These are phyloP conservation scores for Xylaria sp. DNA, from an alignment of 2,329 filamentous ascomycete species.

Conservation along the genomic window DNA sequence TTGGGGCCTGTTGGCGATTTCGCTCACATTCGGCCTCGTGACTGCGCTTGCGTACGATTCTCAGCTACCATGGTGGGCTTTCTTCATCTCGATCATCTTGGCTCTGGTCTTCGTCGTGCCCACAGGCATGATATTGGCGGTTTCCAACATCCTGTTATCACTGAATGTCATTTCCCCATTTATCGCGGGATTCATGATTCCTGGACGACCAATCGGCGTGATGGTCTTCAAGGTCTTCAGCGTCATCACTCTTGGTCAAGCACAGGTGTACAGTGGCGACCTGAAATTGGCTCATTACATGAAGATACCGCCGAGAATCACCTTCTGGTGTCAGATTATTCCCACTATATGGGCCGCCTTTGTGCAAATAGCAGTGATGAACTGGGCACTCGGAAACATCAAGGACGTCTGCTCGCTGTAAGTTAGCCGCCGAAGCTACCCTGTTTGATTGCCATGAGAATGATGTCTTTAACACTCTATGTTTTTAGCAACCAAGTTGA, in stretches of 20 bases:
- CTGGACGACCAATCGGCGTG: conserved; percentile 49
- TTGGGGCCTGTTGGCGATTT: conserved; percentile 36
- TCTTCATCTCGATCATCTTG: conserved; percentile 45
- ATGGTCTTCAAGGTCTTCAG: conserved; percentile 53
- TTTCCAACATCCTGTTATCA: conserved; percentile 47
- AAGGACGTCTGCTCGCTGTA: conserved; percentile 38
- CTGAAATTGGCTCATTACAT: conserved; percentile 37
- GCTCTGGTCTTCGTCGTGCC: conserved; percentile 43
- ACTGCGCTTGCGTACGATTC: conserved; percentile 43
- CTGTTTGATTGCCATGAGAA: neutral
- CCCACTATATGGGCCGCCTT: conserved; percentile 45
- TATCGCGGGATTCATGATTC: conserved; percentile 54
- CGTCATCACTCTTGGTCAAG: conserved; percentile 35
- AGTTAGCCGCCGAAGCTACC: conserved; percentile 23
- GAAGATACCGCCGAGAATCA: conserved; percentile 41
- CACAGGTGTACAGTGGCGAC: conserved; percentile 33
- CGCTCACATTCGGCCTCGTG: conserved; percentile 44
- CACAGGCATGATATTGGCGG: conserved; percentile 43
- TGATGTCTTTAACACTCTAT: neutral
- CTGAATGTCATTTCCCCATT: conserved; percentile 51
- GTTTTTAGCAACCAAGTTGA: conserved; percentile 33
- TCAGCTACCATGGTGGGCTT: conserved; percentile 49
- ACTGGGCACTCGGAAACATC: conserved; percentile 44
- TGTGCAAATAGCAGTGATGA: conserved; percentile 45
- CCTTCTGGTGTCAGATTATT: conserved; percentile 46